Evolutionary conservation across 345 rosid species (phyloP), one percentile per base, ranked within the genome.

Genomic region (Bruguiera gymnorhiza): DNA sequence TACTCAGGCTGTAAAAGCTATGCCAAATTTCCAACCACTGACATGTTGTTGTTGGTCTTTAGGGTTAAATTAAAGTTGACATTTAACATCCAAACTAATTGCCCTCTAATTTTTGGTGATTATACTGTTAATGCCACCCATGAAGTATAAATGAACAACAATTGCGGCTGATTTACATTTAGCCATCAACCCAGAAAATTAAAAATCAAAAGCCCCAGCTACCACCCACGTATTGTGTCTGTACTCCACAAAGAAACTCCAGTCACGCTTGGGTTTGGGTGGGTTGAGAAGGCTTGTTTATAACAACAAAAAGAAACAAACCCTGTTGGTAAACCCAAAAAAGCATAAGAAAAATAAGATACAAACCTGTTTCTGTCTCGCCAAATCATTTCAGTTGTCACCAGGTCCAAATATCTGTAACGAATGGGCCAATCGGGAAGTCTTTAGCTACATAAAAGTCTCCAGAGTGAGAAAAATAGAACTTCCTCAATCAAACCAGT

Each of bases 1-100:
- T 51, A 70, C 63, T 61, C 79, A 70, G 71, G 88, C 86, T 83
- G 95, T 81, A 86, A 91, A 91, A 77, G 76, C 71, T 83, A 85
- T 83, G 85, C 80, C 76, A 75, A 66, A 76, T 80, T 80, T 72
- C 83, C 86, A 85, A 79, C 85, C 53, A 84, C 90, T 85, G 88
- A 84, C 91, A 87, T 34, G 37, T 6, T 75, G 76, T 78, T 78
- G 79, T 73, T 81, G 82, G 84, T 78, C 85, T 83, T 81, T 78
- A 80, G 56, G 53, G 80, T 69, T 76, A 36, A 79, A 73, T 78
- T 31, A 70, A 73, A 73, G 78, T 82, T 87, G 87, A 84, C 62
- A 71, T 43, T 60, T 57, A 60, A 51, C 23, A 56, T 65, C 21
- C 23, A 62, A 32, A 43, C 21, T 52, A 68, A 68, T 62, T 46